Conservation (phyloP, 2,329 filamentous ascomycete genomes). For the Aspergillus fumigatus region DNA sequence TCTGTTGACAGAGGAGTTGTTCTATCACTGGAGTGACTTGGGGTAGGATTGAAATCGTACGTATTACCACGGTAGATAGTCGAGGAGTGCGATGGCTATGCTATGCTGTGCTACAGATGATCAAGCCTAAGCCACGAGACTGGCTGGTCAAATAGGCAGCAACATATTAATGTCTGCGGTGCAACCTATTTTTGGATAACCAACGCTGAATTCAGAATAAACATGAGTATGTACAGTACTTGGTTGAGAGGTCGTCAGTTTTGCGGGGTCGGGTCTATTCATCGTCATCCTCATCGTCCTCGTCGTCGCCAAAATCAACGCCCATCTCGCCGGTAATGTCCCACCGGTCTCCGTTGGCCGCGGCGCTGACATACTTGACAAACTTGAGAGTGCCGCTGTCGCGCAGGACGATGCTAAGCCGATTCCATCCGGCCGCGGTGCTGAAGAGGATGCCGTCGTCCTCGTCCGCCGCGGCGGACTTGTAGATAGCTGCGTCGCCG, state of each 20-base stretch:
- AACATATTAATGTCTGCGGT: not conserved
- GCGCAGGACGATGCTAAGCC: conserved; percentile 80
- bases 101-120: not conserved
- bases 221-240: conserved; percentile 1
- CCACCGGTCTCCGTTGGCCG: conserved; percentile 85
- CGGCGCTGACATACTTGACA: conserved; percentile 87
- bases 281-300: conserved; percentile 29
- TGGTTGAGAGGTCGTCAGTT: conserved; percentile 2
- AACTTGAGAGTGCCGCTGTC: conserved; percentile 85
- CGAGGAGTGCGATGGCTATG: not conserved
- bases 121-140: not conserved
- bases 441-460: conserved; percentile 71
- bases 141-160: not conserved
- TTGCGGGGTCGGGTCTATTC: conserved; percentile 1
- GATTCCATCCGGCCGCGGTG: conserved; percentile 76
- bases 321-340: conserved; percentile 78
- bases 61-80: not conserved
- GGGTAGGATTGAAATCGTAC: not conserved
- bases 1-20: not conserved
- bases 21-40: not conserved
- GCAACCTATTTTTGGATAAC: not conserved
- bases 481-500: conserved; percentile 72
- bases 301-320: conserved; percentile 57
- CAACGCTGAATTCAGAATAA: not conserved
- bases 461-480: conserved; percentile 59